A percentile compares a stretch with the other conserved stretches of the same genome.
Conservation (phyloP, 768 basidiomycete species). For the Neoboletus magnificus region DNA sequence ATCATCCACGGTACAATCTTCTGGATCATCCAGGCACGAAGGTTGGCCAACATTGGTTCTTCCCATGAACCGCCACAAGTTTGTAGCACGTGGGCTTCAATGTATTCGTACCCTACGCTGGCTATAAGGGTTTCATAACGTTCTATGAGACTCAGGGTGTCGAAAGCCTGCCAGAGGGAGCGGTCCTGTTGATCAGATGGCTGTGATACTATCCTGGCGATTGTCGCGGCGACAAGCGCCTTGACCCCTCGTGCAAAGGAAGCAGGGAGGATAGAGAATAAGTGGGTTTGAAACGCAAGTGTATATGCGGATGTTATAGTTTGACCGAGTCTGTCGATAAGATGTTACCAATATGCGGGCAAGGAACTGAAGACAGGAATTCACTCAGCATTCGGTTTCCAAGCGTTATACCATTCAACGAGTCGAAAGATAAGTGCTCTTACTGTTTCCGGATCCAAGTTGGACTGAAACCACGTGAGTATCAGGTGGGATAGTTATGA, state of each 20-base stretch:
- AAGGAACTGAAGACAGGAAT: constrained; percentile 19
- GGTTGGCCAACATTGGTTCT: constrained; percentile 53
- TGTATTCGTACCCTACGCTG: constrained; percentile 81
- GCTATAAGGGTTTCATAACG: constrained; percentile 83
- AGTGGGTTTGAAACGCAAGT: constrained; percentile 66
- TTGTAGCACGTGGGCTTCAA: constrained; percentile 67
- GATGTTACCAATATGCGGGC: background rate
- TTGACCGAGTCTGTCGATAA: constrained; percentile 50
- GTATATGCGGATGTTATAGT: constrained; percentile 61
- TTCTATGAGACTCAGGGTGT: constrained; percentile 70
- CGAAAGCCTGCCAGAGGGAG: constrained; percentile 58
- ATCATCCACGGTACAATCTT: constrained; percentile 86
- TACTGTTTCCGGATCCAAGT: constrained; percentile 47
- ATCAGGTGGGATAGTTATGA: background rate
- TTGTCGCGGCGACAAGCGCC: constrained; percentile 56
- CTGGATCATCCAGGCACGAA: constrained; percentile 75
- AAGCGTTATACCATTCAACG: constrained; percentile 71
- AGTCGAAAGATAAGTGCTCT: constrained; percentile 55
- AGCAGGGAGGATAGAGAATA: constrained; percentile 69
- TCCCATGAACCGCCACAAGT: constrained; percentile 71
- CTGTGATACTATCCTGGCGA: constrained; percentile 30
- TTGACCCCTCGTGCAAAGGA: constrained; percentile 69
- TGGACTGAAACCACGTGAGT: constrained; percentile 34
- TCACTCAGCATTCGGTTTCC: constrained; percentile 67
- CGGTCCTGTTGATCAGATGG: constrained; percentile 32